Evolutionary conservation across 1,284 basidiomycete genomes (phyloP).

Genomic region (Puccinia coronata): DNA sequence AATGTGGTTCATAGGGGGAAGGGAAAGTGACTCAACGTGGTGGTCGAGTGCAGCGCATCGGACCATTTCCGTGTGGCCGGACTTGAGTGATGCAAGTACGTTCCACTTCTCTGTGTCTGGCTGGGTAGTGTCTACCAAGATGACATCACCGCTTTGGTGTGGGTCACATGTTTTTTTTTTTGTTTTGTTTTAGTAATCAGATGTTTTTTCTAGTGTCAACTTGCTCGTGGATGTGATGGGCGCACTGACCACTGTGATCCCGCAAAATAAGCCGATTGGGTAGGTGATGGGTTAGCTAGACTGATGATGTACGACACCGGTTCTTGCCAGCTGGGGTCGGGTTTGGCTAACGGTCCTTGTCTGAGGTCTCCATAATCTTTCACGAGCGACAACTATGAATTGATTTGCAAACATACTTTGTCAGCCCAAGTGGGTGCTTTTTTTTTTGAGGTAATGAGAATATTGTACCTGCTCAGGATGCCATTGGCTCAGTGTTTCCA

Average conservation of each 20-base stretch:
- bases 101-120: neutral
- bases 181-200: too few relatives aligned
- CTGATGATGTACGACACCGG: conserved; percentile 31
- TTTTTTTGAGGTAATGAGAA: too few relatives aligned
- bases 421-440: neutral
- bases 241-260: conserved; percentile 22
- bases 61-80: conserved; percentile 37
- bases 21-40: neutral
- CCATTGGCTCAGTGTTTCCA: conserved; percentile 35
- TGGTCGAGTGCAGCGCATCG: conserved; percentile 25
- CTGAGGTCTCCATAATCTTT: conserved; percentile 40
- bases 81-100: conserved; percentile 15
- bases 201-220: too few relatives aligned
- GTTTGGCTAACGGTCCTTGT: conserved; percentile 25
- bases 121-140: conserved; percentile 19
- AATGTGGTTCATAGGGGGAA: too few relatives aligned
- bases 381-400: conserved; percentile 9
- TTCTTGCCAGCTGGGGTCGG: conserved; percentile 16
- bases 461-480: conserved; percentile 24
- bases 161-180: too few relatives aligned
- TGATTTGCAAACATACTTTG: neutral
- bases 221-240: neutral
- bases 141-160: conserved; percentile 20
- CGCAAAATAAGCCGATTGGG: conserved; percentile 31
- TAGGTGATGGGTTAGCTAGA: neutral